Percentiles rank a stretch among this genome's conserved stretches.
Conservation (phyloP, 2,329 filamentous ascomycete species). For the Fusarium incarnatum region DNA sequence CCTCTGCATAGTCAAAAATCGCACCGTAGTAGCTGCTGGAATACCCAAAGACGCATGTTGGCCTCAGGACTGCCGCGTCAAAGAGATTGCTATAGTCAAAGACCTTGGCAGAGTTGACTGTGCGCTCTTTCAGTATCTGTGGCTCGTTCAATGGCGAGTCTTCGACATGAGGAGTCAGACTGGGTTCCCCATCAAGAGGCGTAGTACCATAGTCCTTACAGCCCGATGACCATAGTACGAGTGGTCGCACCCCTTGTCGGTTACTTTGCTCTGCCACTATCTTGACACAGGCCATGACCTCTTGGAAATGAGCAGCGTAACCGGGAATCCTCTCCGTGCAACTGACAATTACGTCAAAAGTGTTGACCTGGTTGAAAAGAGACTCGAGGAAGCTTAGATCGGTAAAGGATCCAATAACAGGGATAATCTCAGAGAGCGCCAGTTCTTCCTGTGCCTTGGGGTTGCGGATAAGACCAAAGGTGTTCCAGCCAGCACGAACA, state of each 20-base stretch:
- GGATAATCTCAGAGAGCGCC: slow-evolving; percentile 53
- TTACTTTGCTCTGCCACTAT: slow-evolving; percentile 51
- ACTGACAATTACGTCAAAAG: slow-evolving; percentile 58
- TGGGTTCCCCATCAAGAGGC: slow-evolving; percentile 50
- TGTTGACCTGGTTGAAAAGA: slow-evolving; percentile 42
- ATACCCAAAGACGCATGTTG: slow-evolving; percentile 61
- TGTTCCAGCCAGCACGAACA: slow-evolving; percentile 57
- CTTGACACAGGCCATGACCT: slow-evolving; percentile 52
- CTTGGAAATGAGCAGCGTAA: slow-evolving; percentile 55
- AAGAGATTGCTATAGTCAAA: slow-evolving; percentile 55
- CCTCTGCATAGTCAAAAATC: slow-evolving; percentile 52
- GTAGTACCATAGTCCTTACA: slow-evolving; percentile 63
- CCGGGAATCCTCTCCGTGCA: slow-evolving; percentile 56
- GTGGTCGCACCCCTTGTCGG: slow-evolving; percentile 50
- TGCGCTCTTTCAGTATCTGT: slow-evolving; percentile 46
- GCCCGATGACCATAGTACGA: slow-evolving; percentile 60
- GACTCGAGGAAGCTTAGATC: slow-evolving; percentile 47
- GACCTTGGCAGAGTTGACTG: slow-evolving; percentile 45
- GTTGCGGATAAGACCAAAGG: slow-evolving; percentile 59
- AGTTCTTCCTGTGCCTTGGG: slow-evolving; percentile 48
- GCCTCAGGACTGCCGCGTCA: slow-evolving; percentile 57
- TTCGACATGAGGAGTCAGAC: slow-evolving; percentile 58
- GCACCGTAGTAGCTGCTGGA: slow-evolving; percentile 58
- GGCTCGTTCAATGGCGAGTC: slow-evolving; percentile 53
- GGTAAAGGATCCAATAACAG: slow-evolving; percentile 55